A percentile compares a stretch with the other conserved stretches of the same genome.
These are phyloP conservation scores for Vaccinium myrtillus DNA, from an alignment of 148 eudicot genomes.

Conservation along the genomic window DNA sequence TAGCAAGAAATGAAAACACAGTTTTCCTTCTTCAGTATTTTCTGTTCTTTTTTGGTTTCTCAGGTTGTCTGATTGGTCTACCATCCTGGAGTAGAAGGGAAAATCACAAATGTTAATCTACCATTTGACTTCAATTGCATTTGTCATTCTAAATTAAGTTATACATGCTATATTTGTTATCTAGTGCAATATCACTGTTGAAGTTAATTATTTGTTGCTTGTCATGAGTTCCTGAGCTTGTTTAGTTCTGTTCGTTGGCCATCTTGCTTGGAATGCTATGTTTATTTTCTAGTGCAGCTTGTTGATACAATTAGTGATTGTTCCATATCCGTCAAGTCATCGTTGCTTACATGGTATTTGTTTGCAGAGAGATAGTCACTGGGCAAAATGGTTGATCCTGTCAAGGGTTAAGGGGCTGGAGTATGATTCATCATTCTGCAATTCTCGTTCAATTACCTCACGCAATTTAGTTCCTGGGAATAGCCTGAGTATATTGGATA, in stretches of 20 bases:
- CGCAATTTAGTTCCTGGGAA: constrained; percentile 46
- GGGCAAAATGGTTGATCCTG: constrained; percentile 93
- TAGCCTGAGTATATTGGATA: constrained; percentile 49
- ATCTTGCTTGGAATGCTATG: background rate
- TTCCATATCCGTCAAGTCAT: constrained; percentile 6
- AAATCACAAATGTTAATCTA: background rate
- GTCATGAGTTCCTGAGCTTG: background rate
- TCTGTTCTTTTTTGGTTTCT: background rate
- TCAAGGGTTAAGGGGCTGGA: constrained; percentile 83
- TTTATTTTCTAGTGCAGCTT: constrained; percentile 6
- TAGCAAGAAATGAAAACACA: background rate
- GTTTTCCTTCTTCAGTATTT: background rate
- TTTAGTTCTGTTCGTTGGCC: background rate
- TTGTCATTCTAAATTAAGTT: background rate
- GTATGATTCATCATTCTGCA: constrained; percentile 91
- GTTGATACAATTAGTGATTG: background rate
- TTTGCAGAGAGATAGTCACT: constrained; percentile 78
- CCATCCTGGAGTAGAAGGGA: background rate
- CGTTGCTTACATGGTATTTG: constrained; percentile 18
- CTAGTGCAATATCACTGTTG: background rate
- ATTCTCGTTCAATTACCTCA: constrained; percentile 78
- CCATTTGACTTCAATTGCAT: background rate
- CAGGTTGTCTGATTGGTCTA: background rate
- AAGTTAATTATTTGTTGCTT: background rate
- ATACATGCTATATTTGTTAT: background rate